A percentile compares a stretch with the other conserved stretches of the same genome.
These are phyloP conservation scores for Russula dissimulans DNA, from an alignment of 768 basidiomycete genomes.

Conservation along the genomic window DNA sequence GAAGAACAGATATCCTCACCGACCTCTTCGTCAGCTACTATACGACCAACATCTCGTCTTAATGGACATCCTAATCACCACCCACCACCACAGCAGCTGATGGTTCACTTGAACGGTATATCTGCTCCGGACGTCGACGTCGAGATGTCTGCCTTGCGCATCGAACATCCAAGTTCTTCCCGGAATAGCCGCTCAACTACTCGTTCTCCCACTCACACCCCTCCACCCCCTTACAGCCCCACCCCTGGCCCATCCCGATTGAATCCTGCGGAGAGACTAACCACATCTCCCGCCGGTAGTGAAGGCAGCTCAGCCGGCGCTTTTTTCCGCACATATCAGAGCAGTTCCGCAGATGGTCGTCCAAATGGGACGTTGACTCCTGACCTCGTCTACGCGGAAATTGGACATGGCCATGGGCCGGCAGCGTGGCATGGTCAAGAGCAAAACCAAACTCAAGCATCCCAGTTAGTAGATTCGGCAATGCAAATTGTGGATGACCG, in stretches of 20 bases:
- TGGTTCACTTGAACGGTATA: slow-evolving; percentile 21
- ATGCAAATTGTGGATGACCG: neutral
- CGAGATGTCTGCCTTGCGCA: slow-evolving; percentile 24
- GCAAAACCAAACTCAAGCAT: slow-evolving; percentile 1
- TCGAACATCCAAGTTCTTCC: slow-evolving; percentile 29
- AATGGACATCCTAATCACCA: slow-evolving; percentile 10
- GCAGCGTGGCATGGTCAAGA: slow-evolving; percentile 11
- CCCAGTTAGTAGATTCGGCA: neutral
- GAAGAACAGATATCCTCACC: slow-evolving; percentile 4
- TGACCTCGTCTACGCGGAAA: slow-evolving; percentile 67
- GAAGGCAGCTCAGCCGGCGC: slow-evolving; percentile 47
- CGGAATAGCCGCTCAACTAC: slow-evolving; percentile 15
- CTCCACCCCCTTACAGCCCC: slow-evolving; percentile 27
- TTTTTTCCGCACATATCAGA: slow-evolving; percentile 51
- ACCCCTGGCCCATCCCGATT: slow-evolving; percentile 33
- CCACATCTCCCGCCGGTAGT: slow-evolving; percentile 47
- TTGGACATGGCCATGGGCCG: slow-evolving; percentile 59
- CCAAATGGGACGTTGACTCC: slow-evolving; percentile 50
- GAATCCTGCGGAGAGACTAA: slow-evolving; percentile 36
- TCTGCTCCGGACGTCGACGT: slow-evolving; percentile 35
- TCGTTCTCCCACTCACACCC: slow-evolving; percentile 16
- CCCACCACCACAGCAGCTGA: neutral
- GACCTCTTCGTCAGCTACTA: neutral
- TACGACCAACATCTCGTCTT: slow-evolving; percentile 5
- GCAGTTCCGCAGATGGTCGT: slow-evolving; percentile 26